phyloP scores from a whole-genome alignment of 2,329 filamentous ascomycete genomes.

The Fusarium nanum region DNA sequence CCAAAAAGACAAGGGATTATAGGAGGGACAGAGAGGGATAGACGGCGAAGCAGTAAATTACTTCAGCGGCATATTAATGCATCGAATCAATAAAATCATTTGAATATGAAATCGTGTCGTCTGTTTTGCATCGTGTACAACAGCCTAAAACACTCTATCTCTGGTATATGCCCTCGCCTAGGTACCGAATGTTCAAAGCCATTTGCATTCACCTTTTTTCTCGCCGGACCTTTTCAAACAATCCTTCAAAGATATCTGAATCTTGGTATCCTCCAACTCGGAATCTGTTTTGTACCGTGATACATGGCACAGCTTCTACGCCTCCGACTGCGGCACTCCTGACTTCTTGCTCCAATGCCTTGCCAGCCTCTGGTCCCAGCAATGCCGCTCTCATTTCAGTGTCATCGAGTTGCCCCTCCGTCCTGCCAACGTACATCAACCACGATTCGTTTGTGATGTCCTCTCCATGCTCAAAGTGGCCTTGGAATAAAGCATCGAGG shows the following conservation, averaged over 20 bases:
- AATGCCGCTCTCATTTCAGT: slow-evolving; percentile 48
- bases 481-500: slow-evolving; percentile 56
- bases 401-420: slow-evolving; percentile 48
- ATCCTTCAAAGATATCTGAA: slow-evolving; percentile 69
- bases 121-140: not conserved
- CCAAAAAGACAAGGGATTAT: slow-evolving; percentile 19
- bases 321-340: slow-evolving; percentile 46
- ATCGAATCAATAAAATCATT: slow-evolving; percentile 22
- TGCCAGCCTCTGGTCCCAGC: slow-evolving; percentile 44
- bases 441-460: slow-evolving; percentile 57
- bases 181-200: not conserved
- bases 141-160: not conserved
- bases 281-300: slow-evolving; percentile 75
- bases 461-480: slow-evolving; percentile 56
- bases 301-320: slow-evolving; percentile 77
- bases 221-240: slow-evolving; percentile 69
- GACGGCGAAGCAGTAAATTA: slow-evolving; percentile 11
- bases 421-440: slow-evolving; percentile 52
- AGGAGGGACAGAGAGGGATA: slow-evolving; percentile 20
- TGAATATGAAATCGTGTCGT: slow-evolving; percentile 4
- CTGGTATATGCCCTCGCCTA: not conserved
- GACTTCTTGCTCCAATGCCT: slow-evolving; percentile 49
- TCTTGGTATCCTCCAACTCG: slow-evolving; percentile 79
- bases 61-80: slow-evolving; percentile 27
- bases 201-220: slow-evolving; percentile 12